Evolutionary conservation across 2,329 filamentous ascomycete species (phyloP).

Genomic region (Colletotrichum sp.): DNA sequence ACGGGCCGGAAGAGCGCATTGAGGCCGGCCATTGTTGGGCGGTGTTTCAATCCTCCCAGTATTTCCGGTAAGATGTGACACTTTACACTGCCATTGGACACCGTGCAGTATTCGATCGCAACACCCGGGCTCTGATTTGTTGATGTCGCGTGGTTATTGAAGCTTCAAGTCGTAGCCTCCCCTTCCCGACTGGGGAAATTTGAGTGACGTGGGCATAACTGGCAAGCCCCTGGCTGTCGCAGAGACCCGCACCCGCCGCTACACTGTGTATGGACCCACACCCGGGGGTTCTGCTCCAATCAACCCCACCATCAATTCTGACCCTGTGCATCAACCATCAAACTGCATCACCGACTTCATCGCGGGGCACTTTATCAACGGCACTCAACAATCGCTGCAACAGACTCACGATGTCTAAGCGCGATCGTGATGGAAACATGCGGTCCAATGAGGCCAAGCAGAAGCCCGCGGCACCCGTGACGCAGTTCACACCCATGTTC

Average conservation of each 20-base stretch:
- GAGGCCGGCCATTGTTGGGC: constrained; percentile 30
- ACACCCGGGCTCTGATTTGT: neutral
- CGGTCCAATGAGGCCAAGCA: constrained; percentile 40
- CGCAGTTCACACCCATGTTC: constrained; percentile 76
- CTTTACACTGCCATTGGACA: neutral
- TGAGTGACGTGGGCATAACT: constrained; percentile 19
- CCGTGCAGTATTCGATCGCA: neutral
- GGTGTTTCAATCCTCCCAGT: neutral
- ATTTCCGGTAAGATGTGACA: neutral
- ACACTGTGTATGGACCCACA: neutral
- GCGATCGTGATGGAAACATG: constrained; percentile 56
- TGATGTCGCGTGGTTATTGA: neutral
- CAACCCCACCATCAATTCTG: constrained; percentile 17
- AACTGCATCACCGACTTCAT: constrained; percentile 3
- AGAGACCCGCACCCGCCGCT: neutral
- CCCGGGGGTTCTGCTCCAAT: neutral
- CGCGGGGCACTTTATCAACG: neutral
- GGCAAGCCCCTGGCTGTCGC: constrained; percentile 2
- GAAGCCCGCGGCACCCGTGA: constrained; percentile 37
- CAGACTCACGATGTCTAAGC: constrained; percentile 41
- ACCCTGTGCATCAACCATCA: neutral
- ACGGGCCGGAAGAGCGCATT: constrained; percentile 38
- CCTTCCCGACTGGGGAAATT: constrained; percentile 14
- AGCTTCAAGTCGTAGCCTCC: neutral
- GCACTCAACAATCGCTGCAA: neutral